A percentile compares a stretch with the other conserved stretches of the same genome.
phyloP scores from a whole-genome alignment of 345 rosid species.

The Schrenkiella parvula region DNA sequence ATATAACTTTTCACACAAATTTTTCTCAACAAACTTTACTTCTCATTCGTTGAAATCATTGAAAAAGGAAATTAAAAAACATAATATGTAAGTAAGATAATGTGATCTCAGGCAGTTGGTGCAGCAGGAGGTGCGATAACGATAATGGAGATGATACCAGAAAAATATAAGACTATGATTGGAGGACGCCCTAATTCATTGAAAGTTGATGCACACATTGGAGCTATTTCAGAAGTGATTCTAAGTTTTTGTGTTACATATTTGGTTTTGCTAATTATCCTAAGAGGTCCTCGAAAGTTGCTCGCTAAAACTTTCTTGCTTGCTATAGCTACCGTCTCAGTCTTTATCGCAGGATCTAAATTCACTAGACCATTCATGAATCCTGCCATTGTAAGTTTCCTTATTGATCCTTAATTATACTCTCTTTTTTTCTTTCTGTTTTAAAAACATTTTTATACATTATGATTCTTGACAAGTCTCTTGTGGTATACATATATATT shows the following conservation, averaged over 20 bases:
- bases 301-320: slow-evolving; percentile 59
- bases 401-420: neutral
- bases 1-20: neutral
- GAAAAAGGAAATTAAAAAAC: neutral
- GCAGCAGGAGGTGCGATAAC: slow-evolving; percentile 92
- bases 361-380: slow-evolving; percentile 97
- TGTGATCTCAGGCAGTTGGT: slow-evolving; percentile 60
- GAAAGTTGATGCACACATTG: slow-evolving; percentile 69
- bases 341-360: slow-evolving; percentile 54
- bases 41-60: neutral
- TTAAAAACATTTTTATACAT: neutral
- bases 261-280: slow-evolving; percentile 57
- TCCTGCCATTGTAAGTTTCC: slow-evolving; percentile 89
- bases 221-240: slow-evolving; percentile 86
- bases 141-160: slow-evolving; percentile 70
- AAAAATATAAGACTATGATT: slow-evolving; percentile 62
- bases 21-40: neutral
- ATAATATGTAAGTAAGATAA: neutral
- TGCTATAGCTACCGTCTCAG: slow-evolving; percentile 54
- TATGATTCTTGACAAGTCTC: neutral
- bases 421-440: neutral
- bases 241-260: slow-evolving; percentile 76
- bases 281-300: slow-evolving; percentile 63
- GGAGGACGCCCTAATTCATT: slow-evolving; percentile 57
- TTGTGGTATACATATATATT: neutral